Base-by-base conservation (phyloP, 176 grass and related monocot genomes). In the Zizania latifolia region DNA sequence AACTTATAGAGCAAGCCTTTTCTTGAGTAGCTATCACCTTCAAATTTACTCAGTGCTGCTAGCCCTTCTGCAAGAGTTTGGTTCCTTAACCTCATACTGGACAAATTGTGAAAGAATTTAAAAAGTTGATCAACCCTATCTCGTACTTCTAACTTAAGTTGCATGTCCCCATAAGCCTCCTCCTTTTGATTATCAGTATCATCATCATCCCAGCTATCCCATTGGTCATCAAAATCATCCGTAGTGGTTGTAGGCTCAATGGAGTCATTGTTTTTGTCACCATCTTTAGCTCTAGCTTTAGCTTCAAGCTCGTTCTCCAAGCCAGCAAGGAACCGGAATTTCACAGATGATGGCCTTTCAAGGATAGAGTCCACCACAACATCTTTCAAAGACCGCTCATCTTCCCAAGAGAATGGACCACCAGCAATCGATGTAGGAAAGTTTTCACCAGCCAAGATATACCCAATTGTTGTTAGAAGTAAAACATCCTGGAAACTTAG, bases 331-430 rank as follows among this genome's bases (percentile, higher is more conserved):
- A 99, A 99, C 16, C 53, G 67, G 76, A 99, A 72, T 39, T 92
- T 92, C 27, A 86, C 84, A 29, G 70, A 89, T 74, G 89, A 91
- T 71, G 95, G 89, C 48, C 82, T 89, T 32, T 92, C 86, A 72
- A 92, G 78, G 64, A 99, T 87, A 50, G 91, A 93, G 65, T 99
- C 91, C 43, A 98, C 91, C 41, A 98, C 54, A 53, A 93, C 86
- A 84, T 98, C 95, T 80, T 98, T 94, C 45, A 98, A 86, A 44
- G 81, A 89, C 50, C 81, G 89, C 72, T 98, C 95, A 58, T 94
- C 95, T 94, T 98, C 91, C 95, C 95, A 98, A 46, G 95, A 94
- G 53, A 94, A 98, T 15, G 91, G 95, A 51, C 91, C 85, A 67
- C 81, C 89, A 70, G 91, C 88, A 40, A 90, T 68, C 36, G 89